A percentile compares a stretch with the other conserved stretches of the same genome.
Conservation (phyloP, 306 rosid species). For the Casuarina glauca region DNA sequence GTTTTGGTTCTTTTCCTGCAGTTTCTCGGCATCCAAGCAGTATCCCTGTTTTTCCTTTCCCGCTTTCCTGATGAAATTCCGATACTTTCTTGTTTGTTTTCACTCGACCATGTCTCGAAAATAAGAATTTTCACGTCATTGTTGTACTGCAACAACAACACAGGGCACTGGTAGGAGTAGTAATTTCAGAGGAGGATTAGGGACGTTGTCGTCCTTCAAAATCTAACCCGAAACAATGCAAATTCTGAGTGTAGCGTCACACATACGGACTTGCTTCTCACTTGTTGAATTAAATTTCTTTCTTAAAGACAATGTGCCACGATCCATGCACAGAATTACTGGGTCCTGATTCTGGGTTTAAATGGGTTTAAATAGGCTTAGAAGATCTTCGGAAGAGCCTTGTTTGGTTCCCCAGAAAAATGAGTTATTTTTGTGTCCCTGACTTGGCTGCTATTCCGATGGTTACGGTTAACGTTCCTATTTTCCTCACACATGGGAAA, state of each 20-base stretch:
- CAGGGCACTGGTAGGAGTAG: neutral
- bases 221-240: neutral
- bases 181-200: neutral
- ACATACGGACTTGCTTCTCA: neutral
- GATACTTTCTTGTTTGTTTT: neutral
- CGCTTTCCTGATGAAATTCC: neutral
- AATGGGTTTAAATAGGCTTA: neutral
- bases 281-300: neutral
- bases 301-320: neutral
- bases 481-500: neutral
- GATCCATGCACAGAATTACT: neutral
- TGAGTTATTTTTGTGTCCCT: no score
- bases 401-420: neutral
- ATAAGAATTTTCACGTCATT: neutral
- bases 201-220: neutral
- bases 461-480: no score
- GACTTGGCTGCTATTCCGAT: no score
- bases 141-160: neutral
- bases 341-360: no score
- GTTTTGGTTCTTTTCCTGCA: neutral
- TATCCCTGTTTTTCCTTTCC: neutral
- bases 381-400: neutral
- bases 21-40: neutral
- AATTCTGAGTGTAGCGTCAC: neutral
- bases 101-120: neutral